A percentile compares a stretch with the other conserved stretches of the same genome.
phyloP scores from a whole-genome alignment of 2,329 filamentous ascomycete species.

The Laburnicola sp. region DNA sequence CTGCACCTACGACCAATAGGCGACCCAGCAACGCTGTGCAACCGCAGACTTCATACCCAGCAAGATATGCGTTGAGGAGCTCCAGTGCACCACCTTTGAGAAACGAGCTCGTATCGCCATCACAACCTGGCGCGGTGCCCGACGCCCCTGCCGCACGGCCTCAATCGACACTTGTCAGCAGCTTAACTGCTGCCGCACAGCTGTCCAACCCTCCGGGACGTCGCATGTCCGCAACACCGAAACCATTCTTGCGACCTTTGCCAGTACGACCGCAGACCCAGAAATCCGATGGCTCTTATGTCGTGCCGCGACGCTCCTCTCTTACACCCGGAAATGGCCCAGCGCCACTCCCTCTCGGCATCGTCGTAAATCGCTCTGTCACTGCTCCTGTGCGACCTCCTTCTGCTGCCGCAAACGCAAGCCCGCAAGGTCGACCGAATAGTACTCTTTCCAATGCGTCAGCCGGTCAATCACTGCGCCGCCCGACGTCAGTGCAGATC shows the following conservation, averaged over 20 bases:
- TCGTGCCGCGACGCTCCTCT: constrained; percentile 37
- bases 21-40: constrained; percentile 12
- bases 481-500: constrained; percentile 51
- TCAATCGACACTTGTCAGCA: constrained; percentile 27
- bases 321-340: constrained; percentile 24
- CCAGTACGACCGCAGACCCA: constrained; percentile 41
- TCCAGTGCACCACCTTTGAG: constrained; percentile 31
- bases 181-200: constrained; percentile 10
- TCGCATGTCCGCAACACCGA: constrained; percentile 39
- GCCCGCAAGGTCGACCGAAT: constrained; percentile 17
- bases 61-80: constrained; percentile 28
- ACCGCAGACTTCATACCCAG: constrained; percentile 19
- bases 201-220: constrained; percentile 17
- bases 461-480: constrained; percentile 37
- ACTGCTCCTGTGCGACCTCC: constrained; percentile 31
- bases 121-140: constrained; percentile 32
- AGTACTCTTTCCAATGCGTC: constrained; percentile 14
- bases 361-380: constrained; percentile 36
- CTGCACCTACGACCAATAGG: constrained; percentile 7
- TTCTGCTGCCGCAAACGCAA: constrained; percentile 17
- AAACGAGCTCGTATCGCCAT: constrained; percentile 32
- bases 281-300: constrained; percentile 27
- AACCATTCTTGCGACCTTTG: constrained; percentile 43
- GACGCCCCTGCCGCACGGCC: constrained; percentile 29
- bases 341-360: constrained; percentile 29